A percentile compares a stretch with the other conserved stretches of the same genome.
Conservation (phyloP, 768 basidiomycete species). For the Gloeopeniophorella convolvens region DNA sequence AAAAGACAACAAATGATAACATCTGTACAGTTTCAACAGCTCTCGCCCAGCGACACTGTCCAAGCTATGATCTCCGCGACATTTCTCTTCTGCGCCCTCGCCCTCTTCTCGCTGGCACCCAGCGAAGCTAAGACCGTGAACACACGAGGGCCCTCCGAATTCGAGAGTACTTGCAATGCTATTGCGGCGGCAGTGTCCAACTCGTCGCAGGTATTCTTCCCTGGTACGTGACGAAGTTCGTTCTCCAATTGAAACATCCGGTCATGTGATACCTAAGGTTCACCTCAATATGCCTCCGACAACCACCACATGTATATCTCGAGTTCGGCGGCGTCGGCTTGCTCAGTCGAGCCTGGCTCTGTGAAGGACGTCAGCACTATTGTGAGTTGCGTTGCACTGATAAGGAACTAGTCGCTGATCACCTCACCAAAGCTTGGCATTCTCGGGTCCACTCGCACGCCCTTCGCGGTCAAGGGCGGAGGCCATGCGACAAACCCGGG, state of each 20-base stretch:
- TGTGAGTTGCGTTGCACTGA: constrained; percentile 1
- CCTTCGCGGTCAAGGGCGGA: constrained; percentile 24
- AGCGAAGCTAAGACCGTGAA: background rate
- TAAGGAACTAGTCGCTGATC: background rate
- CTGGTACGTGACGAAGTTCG: background rate
- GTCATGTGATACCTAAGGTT: background rate
- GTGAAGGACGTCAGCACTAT: constrained; percentile 17
- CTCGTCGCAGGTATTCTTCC: background rate
- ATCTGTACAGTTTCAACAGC: no score
- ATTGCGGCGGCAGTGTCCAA: background rate
- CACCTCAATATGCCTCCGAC: constrained; percentile 3
- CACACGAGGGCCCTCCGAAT: background rate
- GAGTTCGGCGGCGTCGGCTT: constrained; percentile 12
- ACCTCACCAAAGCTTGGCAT: constrained; percentile 1
- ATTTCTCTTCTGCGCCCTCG: background rate
- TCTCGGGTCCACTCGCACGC: constrained; percentile 7
- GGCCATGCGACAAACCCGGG: constrained; percentile 24
- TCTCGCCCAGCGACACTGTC: no score
- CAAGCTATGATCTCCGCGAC: background rate
- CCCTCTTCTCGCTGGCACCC: background rate
- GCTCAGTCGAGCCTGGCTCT: constrained; percentile 22
- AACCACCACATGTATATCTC: constrained; percentile 12
- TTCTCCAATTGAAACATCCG: background rate
- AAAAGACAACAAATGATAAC: no score
- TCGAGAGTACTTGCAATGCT: background rate